phyloP scores from a whole-genome alignment of 352 stramenopile genomes.

The Phytophthora foliorum region DNA sequence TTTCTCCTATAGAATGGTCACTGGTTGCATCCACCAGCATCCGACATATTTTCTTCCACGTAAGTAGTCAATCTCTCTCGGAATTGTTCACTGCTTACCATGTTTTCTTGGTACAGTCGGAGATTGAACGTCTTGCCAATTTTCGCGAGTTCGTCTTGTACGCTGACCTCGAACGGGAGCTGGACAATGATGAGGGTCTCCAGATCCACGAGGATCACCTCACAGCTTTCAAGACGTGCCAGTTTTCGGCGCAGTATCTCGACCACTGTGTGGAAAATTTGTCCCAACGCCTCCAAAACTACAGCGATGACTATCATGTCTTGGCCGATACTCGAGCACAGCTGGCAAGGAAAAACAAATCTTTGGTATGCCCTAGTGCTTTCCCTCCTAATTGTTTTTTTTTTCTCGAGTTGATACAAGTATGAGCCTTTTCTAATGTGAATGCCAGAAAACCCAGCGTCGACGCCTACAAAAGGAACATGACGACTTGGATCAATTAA shows the following conservation, averaged over 20 bases:
- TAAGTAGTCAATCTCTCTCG: constrained; percentile 21
- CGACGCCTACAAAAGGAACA: constrained; percentile 60
- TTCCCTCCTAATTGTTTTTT: background rate
- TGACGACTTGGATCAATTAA: constrained; percentile 59
- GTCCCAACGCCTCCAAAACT: constrained; percentile 44
- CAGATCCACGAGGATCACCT: constrained; percentile 61
- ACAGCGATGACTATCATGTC: constrained; percentile 44
- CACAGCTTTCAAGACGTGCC: constrained; percentile 59
- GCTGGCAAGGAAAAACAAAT: constrained; percentile 35
- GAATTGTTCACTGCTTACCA: background rate
- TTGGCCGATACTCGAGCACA: constrained; percentile 23
- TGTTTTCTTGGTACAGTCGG: constrained; percentile 38
- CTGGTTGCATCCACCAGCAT: constrained; percentile 62
- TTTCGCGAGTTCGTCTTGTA: constrained; percentile 68
- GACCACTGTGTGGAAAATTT: constrained; percentile 65
- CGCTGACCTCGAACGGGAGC: constrained; percentile 58
- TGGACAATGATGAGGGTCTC: constrained; percentile 60
- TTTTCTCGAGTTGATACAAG: background rate
- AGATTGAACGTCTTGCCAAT: constrained; percentile 60
- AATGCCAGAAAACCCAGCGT: constrained; percentile 45
- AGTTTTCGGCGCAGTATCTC: constrained; percentile 80
- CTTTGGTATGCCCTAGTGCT: constrained; percentile 32
- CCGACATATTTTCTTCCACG: constrained; percentile 72
- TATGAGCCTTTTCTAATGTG: background rate
- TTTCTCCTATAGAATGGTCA: constrained; percentile 66